A percentile compares a stretch with the other conserved stretches of the same genome.
These are phyloP conservation scores for Gynandropsis gynandra DNA, from an alignment of 345 rosid species.

Conservation along the genomic window DNA sequence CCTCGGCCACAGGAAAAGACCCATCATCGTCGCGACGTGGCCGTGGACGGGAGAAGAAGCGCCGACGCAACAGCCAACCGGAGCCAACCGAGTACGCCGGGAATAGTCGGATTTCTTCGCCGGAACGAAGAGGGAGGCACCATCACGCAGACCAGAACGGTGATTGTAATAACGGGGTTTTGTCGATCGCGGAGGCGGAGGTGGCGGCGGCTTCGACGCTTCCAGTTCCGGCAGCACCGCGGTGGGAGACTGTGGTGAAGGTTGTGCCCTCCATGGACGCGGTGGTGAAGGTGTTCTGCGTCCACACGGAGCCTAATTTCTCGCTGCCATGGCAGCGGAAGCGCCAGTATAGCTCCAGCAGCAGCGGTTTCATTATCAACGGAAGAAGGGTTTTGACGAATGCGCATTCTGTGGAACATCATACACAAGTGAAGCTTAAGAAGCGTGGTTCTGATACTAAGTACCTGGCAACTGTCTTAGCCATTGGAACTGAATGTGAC, in stretches of 20 bases:
- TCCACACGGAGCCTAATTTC: constrained; percentile 87
- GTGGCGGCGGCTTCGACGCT: constrained; percentile 20
- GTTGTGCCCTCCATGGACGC: constrained; percentile 83
- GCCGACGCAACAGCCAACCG: constrained; percentile 25
- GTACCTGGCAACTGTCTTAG: constrained; percentile 79
- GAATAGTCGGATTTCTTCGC: constrained; percentile 13
- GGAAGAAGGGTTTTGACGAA: constrained; percentile 79
- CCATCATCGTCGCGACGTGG: constrained; percentile 36
- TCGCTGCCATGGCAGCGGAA: constrained; percentile 92
- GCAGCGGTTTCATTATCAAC: constrained; percentile 70
- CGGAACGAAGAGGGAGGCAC: constrained; percentile 27
- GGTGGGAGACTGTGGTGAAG: constrained; percentile 66
- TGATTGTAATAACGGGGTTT: constrained; percentile 27
- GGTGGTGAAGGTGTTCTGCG: constrained; percentile 89
- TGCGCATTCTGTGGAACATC: constrained; percentile 92
- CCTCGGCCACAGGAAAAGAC: constrained; percentile 21
- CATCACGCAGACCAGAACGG: constrained; percentile 27
- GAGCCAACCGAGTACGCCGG: constrained; percentile 23
- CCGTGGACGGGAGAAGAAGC: constrained; percentile 44
- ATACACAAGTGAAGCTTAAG: constrained; percentile 86
- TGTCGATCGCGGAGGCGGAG: constrained; percentile 14
- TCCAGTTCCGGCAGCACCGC: constrained; percentile 34
- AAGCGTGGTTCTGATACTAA: constrained; percentile 88
- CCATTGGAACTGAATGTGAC: constrained; percentile 90
- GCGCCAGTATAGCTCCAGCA: constrained; percentile 78